A percentile compares a stretch with the other conserved stretches of the same genome.
These are phyloP conservation scores for Abrus pulchellus DNA, from an alignment of 306 rosid species.

Conservation along the genomic window DNA sequence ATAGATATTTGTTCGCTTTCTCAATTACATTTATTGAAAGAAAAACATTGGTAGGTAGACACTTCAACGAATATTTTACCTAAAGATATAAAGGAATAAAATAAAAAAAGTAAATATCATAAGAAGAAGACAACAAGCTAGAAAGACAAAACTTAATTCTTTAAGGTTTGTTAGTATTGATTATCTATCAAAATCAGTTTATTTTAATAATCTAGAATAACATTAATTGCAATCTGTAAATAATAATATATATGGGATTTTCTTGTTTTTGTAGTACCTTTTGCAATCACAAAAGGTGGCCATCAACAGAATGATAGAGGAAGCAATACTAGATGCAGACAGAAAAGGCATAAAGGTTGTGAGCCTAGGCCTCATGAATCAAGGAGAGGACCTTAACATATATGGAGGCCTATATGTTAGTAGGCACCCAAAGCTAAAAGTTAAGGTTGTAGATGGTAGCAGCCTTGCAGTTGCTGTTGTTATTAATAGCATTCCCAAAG, in stretches of 20 bases:
- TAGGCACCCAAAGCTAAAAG: constrained; percentile 61
- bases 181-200: no score
- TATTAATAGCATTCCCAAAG: constrained; percentile 67
- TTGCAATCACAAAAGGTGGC: constrained; percentile 47
- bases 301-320: constrained; percentile 56
- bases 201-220: no score
- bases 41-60: no score
- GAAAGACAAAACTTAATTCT: no score
- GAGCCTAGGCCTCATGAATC: constrained; percentile 59
- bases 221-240: neutral
- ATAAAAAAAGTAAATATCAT: no score
- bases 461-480: constrained; percentile 69
- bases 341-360: constrained; percentile 56
- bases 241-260: neutral
- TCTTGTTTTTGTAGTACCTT: constrained; percentile 35
- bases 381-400: constrained; percentile 71
- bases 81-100: no score
- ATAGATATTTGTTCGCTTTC: neutral
- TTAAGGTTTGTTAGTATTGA: no score
- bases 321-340: constrained; percentile 58
- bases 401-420: constrained; percentile 67
- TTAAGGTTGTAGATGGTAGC: constrained; percentile 82
- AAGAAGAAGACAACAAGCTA: no score
- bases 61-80: no score
- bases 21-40: neutral